Base-by-base conservation (phyloP, 441 rosid species). In the Euphorbia corollata region DNA sequence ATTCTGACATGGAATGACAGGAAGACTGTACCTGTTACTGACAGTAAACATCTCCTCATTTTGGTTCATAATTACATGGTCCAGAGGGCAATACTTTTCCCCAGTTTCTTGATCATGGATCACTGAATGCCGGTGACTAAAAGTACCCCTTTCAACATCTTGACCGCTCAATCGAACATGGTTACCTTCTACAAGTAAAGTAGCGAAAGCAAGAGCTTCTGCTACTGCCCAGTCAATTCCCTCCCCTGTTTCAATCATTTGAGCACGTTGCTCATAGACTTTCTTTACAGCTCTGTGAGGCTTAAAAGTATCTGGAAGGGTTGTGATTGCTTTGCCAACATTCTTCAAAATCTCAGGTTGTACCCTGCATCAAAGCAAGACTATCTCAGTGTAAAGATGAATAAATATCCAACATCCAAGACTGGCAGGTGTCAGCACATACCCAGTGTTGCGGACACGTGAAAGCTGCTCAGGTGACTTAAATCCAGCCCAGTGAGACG, bases 91-190 rank as follows among this genome's bases (percentile, higher is more conserved):
- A 73, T 95, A 95, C 78, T 82, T 65, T 69, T 85, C 83, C 74
- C 99, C 97, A 1, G 92, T 86, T 73, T 91, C 96, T 69, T 95
- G 99, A 82, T 91, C 97, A 68, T 95, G 98, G 79, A 92, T 27
- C 19, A 90, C 88, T 4, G 99, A 76, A 80, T 92, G 99, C 39
- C 99, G 85, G 72, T 95, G 96, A 78, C 97, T 95, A 75, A 88
- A 95, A 53, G 99, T 95, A 72, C 98, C 99, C 79, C 99, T 81
- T 81, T 95, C 97, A 13, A 95, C 99, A 81, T 95, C 99, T 79
- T 95, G 99, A 38, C 98, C 99, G 24, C 99, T 94, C 87, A 94
- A 77, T 41, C 99, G 84, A 65, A 94, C 99, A 79, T 91, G 99
- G 76, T 94, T 91, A 66, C 99, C 99, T 84, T 94, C 99, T 54